These are phyloP conservation scores for Penicillium tannophilum DNA, from an alignment of 495 filamentous ascomycete species.

Conservation along the genomic window DNA sequence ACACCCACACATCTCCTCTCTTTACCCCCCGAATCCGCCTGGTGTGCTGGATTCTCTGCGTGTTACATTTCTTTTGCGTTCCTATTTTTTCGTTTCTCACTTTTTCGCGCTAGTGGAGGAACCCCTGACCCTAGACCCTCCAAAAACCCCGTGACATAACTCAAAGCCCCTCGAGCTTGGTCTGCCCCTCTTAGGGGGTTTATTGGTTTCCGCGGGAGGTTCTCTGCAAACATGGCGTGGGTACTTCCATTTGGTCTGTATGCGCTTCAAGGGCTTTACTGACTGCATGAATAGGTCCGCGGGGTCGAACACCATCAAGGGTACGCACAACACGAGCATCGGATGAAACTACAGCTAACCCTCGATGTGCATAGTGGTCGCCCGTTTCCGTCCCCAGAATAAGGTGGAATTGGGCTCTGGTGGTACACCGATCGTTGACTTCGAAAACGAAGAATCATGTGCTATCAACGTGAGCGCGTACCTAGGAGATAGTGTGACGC, in stretches of 20 bases:
- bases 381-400: slow-evolving; percentile 96
- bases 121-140: slow-evolving; percentile 33
- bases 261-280: slow-evolving; percentile 1
- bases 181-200: slow-evolving; percentile 36
- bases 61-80: background rate
- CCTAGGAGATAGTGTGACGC: background rate
- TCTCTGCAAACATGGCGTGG: slow-evolving; percentile 50
- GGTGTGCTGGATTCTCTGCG: slow-evolving; percentile 1
- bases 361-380: slow-evolving; percentile 65
- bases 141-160: slow-evolving; percentile 15
- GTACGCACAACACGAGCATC: slow-evolving; percentile 44
- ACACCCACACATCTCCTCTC: slow-evolving; percentile 11
- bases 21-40: slow-evolving; percentile 9
- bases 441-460: slow-evolving; percentile 89
- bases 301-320: slow-evolving; percentile 70
- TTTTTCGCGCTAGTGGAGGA: slow-evolving; percentile 9
- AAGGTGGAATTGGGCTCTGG: slow-evolving; percentile 86
- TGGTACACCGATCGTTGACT: slow-evolving; percentile 86
- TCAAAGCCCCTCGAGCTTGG: slow-evolving; percentile 18
- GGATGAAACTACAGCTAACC: slow-evolving; percentile 18
- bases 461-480: slow-evolving; percentile 67
- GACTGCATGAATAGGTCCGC: slow-evolving; percentile 31
- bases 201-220: slow-evolving; percentile 5
- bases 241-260: slow-evolving; percentile 19
- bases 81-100: background rate